These are phyloP conservation scores for Hirsutella rhossiliensis DNA, from an alignment of 2,329 filamentous ascomycete genomes.

Conservation along the genomic window DNA sequence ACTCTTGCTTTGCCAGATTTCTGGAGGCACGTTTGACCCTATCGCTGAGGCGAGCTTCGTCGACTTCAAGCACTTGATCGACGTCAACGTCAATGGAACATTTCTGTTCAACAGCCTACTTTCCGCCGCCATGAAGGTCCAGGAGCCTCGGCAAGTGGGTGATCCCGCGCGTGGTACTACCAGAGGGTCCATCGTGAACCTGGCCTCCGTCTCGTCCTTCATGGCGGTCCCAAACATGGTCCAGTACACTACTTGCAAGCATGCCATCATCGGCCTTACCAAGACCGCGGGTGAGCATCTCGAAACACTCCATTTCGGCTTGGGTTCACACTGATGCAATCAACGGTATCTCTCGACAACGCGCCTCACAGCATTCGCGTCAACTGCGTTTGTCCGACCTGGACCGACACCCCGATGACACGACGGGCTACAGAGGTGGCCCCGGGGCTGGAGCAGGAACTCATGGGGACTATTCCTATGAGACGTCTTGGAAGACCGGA, in stretches of 20 bases:
- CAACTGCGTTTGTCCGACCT: slow-evolving; percentile 12
- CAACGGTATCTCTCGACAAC: slow-evolving; percentile 5
- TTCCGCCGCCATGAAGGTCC: slow-evolving; percentile 4
- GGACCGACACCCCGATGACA: slow-evolving; percentile 7
- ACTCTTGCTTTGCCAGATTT: not conserved
- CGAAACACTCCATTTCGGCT: not conserved
- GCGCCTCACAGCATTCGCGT: slow-evolving; percentile 5
- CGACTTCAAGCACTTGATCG: slow-evolving; percentile 5
- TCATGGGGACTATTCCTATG: slow-evolving; percentile 4
- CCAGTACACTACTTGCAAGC: slow-evolving; percentile 7
- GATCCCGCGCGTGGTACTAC: slow-evolving; percentile 3
- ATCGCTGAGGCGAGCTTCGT: slow-evolving; percentile 4
- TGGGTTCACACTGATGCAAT: not conserved
- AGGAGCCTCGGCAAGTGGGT: slow-evolving; percentile 1
- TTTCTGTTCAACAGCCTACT: slow-evolving; percentile 4
- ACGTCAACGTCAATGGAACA: slow-evolving; percentile 6
- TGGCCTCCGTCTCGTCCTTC: slow-evolving; percentile 7
- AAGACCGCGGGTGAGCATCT: slow-evolving; percentile 6
- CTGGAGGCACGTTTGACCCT: not conserved
- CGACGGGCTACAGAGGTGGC: slow-evolving; percentile 1
- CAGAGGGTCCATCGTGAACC: slow-evolving; percentile 7
- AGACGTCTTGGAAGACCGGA: slow-evolving; percentile 48
- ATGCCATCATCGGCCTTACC: slow-evolving; percentile 7
- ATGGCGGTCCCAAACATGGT: slow-evolving; percentile 5
- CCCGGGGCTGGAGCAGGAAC: not conserved